Evolutionary conservation across 2,329 filamentous ascomycete species (phyloP), one percentile per base, ranked within the genome.

Genomic region (Lecanicillium sp.): DNA sequence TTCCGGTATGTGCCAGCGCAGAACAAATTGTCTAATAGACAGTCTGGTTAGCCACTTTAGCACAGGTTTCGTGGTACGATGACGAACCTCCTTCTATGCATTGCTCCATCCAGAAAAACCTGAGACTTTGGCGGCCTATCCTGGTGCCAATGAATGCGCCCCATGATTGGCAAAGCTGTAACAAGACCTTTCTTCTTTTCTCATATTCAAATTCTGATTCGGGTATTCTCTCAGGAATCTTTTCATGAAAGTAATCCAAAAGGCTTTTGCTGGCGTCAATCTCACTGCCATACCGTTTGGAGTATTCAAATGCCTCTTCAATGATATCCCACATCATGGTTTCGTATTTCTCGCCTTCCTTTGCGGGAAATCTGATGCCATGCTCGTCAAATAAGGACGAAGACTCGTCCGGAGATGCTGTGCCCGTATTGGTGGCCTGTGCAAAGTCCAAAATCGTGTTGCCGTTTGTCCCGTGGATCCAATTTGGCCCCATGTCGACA

Each of bases 41-140:
- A 25, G 22, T 25, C 6, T 7, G 22, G 22, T 25, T 11, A 25
- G 22, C 11, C 11, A 11, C 22, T 7, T 6, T 7, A 25, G 7
- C 6, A 11, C 11, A 25, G 22, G 11, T 11, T 25, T 25, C 11
- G 7, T 25, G 6, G 7, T 25, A 25, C 7, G 22, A n/a, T 0
- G 4, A 20, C 3, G 12, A 53, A 75, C 75, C 73, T 33, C 82
- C 83, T 52, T 86, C 82, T 37, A 87, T 79, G 47, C 80, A 85
- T 57, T 87, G 81, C 53, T 88, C 83, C 5, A 88, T 55, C 80
- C 82, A 86, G 54, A 86, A 84, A 60, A 78, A 87, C 60, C 80
- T 84, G 22, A 87, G 63, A 48, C 80, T 85, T 54, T 88, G 83
- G 18, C 53, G 70, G 37, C 67, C 60, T 8, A 84, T 65, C 1